Base-by-base conservation (phyloP, 192 early-diverging fungal genomes). In the Backusella luteola region DNA sequence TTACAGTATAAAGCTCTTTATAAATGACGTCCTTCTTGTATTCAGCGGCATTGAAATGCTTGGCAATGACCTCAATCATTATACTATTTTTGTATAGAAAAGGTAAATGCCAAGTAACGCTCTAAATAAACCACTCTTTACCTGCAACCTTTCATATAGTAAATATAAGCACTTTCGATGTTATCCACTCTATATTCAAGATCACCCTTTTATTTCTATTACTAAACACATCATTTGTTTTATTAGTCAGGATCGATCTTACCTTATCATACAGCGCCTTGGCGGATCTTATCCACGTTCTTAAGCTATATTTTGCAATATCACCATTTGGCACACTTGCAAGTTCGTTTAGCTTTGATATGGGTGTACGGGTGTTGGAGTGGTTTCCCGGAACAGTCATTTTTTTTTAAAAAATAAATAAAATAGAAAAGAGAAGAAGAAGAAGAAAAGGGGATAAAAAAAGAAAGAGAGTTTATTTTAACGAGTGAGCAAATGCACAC, bases 71-170 rank as follows among this genome's bases (percentile, higher is more conserved):
- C 12, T 53, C 42, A 26, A 59, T 2, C 23, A 44, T 36, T 49
- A 38, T 49, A 68, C 21, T 46, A 32, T 38, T 79, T 76, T 71
- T 71, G 17, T 49, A 49, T 44, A 17, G 0, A 49, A 19, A 49
- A 17, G 42, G 42, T 44, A 44, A 49, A 49, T 49, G 46, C 46
- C 46, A 49, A 49, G 46, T 49, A 32, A 17, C 6, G 6, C 19
- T 49, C 19, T 17, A 69, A 35, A 38, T 15, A 36, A 36, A 6
- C 6, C 17, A 3, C 7, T 3, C 0, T 49, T n/a, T 79, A 84
- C 82, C 44, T 80, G 70, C 79, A 80, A 15, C 79, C 82, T 39
- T 78, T 80, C 29, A 84, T 34, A 53, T 78, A 84, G 44, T 67
- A n/a, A 19, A 84, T 67, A 72, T 84, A 84, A 7, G 82, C 82